Evolutionary conservation across 2,329 filamentous ascomycete species (phyloP).

Genomic region (Clonostachys chloroleuca): DNA sequence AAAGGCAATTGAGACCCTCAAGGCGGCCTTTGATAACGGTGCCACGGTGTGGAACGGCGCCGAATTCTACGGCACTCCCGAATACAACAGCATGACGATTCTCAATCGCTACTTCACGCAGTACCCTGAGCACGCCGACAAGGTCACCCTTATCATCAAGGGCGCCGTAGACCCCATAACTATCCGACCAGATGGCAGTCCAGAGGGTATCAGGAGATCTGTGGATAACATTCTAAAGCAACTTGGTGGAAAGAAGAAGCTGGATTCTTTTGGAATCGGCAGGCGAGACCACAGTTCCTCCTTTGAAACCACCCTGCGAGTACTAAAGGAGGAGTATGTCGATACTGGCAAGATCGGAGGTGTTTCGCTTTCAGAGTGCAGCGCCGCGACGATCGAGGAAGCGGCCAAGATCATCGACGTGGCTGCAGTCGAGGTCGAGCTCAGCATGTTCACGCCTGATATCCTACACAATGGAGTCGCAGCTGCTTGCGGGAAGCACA

Average conservation of each 20-base stretch:
- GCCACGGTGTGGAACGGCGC: conserved; percentile 57
- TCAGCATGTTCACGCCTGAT: conserved; percentile 44
- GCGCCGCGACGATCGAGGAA: conserved; percentile 40
- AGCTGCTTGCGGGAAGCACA: conserved; percentile 53
- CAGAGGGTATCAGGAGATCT: conserved; percentile 47
- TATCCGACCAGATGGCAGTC: conserved; percentile 39
- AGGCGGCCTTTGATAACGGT: conserved; percentile 40
- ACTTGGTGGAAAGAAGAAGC: conserved; percentile 49
- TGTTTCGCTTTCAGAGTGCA: conserved; percentile 46
- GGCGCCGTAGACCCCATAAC: conserved; percentile 37
- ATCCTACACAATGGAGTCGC: conserved; percentile 46
- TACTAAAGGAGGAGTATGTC: conserved; percentile 42
- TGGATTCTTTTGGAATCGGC: conserved; percentile 58
- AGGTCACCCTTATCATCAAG: conserved; percentile 60
- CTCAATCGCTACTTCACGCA: conserved; percentile 58
- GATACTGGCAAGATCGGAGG: conserved; percentile 45
- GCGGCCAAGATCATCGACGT: conserved; percentile 39
- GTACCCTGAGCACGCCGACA: conserved; percentile 59
- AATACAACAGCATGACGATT: conserved; percentile 54
- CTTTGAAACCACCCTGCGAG: conserved; percentile 34
- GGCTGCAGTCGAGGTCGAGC: conserved; percentile 48
- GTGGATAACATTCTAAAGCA: conserved; percentile 50
- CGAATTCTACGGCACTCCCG: conserved; percentile 59
- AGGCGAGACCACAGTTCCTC: conserved; percentile 47
- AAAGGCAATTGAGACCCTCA: conserved; percentile 49